These are phyloP conservation scores for Ceratobasidium sp. DNA, from an alignment of 1,284 basidiomycete species.

Conservation along the genomic window DNA sequence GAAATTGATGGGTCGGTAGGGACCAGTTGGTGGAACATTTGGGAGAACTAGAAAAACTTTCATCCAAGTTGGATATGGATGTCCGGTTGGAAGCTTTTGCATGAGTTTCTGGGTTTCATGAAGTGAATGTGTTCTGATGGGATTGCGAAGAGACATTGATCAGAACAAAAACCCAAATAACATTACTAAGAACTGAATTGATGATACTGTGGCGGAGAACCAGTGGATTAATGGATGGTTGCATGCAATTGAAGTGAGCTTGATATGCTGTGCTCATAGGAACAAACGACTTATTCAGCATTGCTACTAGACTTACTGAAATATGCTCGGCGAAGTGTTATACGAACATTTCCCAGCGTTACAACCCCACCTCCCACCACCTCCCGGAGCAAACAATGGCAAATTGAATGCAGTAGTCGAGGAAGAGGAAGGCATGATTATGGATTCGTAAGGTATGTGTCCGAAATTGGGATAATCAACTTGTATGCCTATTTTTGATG, in stretches of 20 bases:
- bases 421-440: slow-evolving; percentile 34
- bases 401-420: slow-evolving; percentile 23
- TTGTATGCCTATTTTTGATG: no score
- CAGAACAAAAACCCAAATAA: slow-evolving; percentile 43
- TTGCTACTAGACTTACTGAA: slow-evolving; percentile 37
- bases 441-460: slow-evolving; percentile 17
- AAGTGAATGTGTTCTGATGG: background rate
- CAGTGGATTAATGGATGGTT: slow-evolving; percentile 43
- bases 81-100: slow-evolving; percentile 42
- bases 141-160: slow-evolving; percentile 43
- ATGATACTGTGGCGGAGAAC: slow-evolving; percentile 44
- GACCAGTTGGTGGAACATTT: slow-evolving; percentile 43
- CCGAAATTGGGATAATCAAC: no score
- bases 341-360: slow-evolving; percentile 43
- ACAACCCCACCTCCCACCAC: slow-evolving; percentile 39
- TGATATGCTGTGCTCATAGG: background rate
- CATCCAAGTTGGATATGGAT: slow-evolving; percentile 38
- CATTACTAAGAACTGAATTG: slow-evolving; percentile 42
- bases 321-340: slow-evolving; percentile 41
- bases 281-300: background rate
- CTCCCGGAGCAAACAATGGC: slow-evolving; percentile 2
- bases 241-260: slow-evolving; percentile 56
- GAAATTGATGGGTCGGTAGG: no score
- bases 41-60: slow-evolving; percentile 41
- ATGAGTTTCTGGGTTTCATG: slow-evolving; percentile 25